phyloP scores from a whole-genome alignment of 2,329 filamentous ascomycete genomes.

The Exophiala xenobiotica region DNA sequence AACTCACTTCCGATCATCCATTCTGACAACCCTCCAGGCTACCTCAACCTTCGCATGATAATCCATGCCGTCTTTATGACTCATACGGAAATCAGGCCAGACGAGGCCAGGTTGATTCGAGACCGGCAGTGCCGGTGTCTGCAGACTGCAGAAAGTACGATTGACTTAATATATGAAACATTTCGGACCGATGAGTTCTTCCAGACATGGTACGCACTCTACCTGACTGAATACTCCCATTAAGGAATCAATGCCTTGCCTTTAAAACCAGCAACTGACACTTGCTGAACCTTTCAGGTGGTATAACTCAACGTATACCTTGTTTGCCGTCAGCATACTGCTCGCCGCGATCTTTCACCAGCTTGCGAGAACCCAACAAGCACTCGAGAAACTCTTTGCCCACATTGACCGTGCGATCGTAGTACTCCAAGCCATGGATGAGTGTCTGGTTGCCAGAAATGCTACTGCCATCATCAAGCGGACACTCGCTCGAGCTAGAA shows the following conservation, averaged over 20 bases:
- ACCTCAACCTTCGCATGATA: slow-evolving; percentile 44
- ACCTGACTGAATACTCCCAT: no score
- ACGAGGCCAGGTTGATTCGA: slow-evolving; percentile 35
- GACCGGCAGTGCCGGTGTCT: slow-evolving; percentile 33
- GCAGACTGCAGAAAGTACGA: slow-evolving; percentile 40
- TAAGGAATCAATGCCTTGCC: no score
- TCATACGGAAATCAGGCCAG: slow-evolving; percentile 28
- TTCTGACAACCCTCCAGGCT: slow-evolving; percentile 28
- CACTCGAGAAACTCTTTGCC: slow-evolving; percentile 33
- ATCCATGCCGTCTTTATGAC: slow-evolving; percentile 36
- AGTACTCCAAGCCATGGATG: slow-evolving; percentile 45
- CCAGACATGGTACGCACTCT: slow-evolving; percentile 38
- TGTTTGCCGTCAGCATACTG: slow-evolving; percentile 35
- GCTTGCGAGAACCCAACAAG: slow-evolving; percentile 35
- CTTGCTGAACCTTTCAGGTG: slow-evolving; percentile 30
- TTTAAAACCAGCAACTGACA: no score
- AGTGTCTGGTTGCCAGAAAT: slow-evolving; percentile 42
- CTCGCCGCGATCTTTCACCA: slow-evolving; percentile 39
- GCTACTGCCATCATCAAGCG: slow-evolving; percentile 28
- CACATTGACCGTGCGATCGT: slow-evolving; percentile 41
- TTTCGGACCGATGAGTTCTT: slow-evolving; percentile 42
- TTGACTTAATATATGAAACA: slow-evolving; percentile 43
- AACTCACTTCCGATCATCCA: neutral
- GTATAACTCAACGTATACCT: slow-evolving; percentile 46
- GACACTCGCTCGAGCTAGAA: slow-evolving; percentile 13